Evolutionary conservation across 495 filamentous ascomycete genomes (phyloP).

Genomic region (Tuber magnatum): DNA sequence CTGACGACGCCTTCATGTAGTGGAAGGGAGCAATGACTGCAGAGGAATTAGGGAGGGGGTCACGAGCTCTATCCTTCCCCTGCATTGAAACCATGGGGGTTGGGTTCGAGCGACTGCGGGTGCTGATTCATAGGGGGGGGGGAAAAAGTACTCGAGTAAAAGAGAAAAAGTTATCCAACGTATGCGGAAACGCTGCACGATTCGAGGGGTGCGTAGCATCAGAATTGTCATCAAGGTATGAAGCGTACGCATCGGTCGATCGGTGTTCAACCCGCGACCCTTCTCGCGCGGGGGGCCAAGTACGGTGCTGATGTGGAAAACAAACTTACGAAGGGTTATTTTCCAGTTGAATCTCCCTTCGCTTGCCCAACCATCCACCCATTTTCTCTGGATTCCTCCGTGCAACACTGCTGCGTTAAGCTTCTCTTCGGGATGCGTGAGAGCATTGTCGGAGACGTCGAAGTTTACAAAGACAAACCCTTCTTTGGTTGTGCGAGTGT

Average conservation of each 20-base stretch:
- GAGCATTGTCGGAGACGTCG: conserved; percentile 34
- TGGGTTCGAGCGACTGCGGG: not conserved
- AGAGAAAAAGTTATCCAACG: not conserved
- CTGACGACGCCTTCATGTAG: not conserved
- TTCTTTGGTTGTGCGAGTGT: conserved; percentile 35
- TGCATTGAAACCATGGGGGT: not conserved
- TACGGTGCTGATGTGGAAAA: conserved; percentile 1
- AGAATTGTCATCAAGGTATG: not conserved
- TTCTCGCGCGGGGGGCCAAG: not conserved
- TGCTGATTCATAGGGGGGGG: not conserved
- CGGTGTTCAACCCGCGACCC: not conserved
- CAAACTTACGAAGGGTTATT: conserved; percentile 10
- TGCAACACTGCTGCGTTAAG: conserved; percentile 23
- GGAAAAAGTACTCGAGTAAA: no score
- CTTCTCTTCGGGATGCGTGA: conserved; percentile 21
- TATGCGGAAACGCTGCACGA: not conserved
- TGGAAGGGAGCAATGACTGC: not conserved
- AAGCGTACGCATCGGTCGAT: not conserved
- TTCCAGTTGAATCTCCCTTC: conserved; percentile 50
- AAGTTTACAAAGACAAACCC: conserved; percentile 48
- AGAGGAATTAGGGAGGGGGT: not conserved
- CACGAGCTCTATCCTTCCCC: not conserved
- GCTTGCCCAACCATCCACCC: conserved; percentile 43
- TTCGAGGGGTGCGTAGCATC: not conserved
- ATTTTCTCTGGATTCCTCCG: conserved; percentile 25